A percentile compares a stretch with the other conserved stretches of the same genome.
Evolutionary conservation across 2,329 filamentous ascomycete species (phyloP).

Genomic region (Neobulgaria alba): DNA sequence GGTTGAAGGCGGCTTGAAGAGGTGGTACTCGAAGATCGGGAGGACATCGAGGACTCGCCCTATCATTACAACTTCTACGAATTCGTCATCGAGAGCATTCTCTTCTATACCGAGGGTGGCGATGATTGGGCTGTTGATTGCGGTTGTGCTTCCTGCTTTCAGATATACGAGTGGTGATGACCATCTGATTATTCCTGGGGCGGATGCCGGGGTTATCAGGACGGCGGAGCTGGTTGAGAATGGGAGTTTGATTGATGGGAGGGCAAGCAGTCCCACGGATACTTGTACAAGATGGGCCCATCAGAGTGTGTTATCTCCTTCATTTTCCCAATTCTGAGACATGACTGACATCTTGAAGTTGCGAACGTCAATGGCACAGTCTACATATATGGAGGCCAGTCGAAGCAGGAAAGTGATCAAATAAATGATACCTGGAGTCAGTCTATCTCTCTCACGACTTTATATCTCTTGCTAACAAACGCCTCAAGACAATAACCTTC

Average conservation of each 20-base stretch:
- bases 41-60: constrained; percentile 27
- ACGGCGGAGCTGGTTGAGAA: constrained; percentile 26
- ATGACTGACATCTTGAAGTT: constrained; percentile 29
- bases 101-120: constrained; percentile 37
- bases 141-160: constrained; percentile 41
- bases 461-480: not conserved
- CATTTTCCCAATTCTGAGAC: not conserved
- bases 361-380: constrained; percentile 66
- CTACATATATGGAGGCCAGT: constrained; percentile 67
- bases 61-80: constrained; percentile 36
- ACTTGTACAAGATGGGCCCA: constrained; percentile 59
- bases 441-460: constrained; percentile 18
- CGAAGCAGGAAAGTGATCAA: constrained; percentile 49
- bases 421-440: constrained; percentile 60
- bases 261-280: constrained; percentile 42
- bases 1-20: not conserved
- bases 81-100: constrained; percentile 35
- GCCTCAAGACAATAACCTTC: constrained; percentile 56
- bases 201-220: constrained; percentile 39
- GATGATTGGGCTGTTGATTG: constrained; percentile 41
- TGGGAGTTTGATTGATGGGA: constrained; percentile 28
- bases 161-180: constrained; percentile 32
- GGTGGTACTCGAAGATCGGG: constrained; percentile 18
- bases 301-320: constrained; percentile 39
- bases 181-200: constrained; percentile 32